Base-by-base conservation (phyloP, 2,329 filamentous ascomycete species). In the Cladophialophora carrionii region DNA sequence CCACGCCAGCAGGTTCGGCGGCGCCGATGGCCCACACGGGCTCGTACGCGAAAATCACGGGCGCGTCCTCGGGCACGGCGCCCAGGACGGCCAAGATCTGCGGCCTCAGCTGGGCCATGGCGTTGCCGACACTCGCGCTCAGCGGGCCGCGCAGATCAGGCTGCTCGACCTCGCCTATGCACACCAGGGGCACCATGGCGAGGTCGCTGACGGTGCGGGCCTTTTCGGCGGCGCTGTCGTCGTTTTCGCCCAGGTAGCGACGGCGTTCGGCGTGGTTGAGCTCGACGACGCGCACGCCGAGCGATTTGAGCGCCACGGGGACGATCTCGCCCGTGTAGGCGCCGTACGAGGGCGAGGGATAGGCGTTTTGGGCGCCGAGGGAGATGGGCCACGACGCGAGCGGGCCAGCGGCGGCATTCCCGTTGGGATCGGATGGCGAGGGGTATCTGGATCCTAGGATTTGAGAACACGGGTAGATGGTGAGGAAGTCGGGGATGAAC, bases 1-100 rank as follows among this genome's bases (percentile, higher is more conserved):
- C 87, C 20, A 88, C 84, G 7, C 83, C 83, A 0, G 91, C 91
- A 2, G 91, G 91, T 72, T 88, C 81, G 1, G 84, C 80, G 9
- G 90, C 88, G 0, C 91, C 91, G 76, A 95, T 96, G 0, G 91
- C 91, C 91, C 91, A 96, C 1, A 95, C 90, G 7, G 91, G 91
- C 79, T 96, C 91, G 74, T 96, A 96, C 0, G 91, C 91, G 63
- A 96, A 83, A 6, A 94, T 85, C 4, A 95, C 83, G 55, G 92
- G 88, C 0, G 87, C 85, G 17, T 86, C 81, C 10, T 80, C 80
- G 0, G 87, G 83, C 7, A 94, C 79, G 0, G 81, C 84, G 0
- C 79, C 78, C 58, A 95, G 74, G 2, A 91, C 86, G 1, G 85
- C 80, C 46, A 82, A 81, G 62, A 96, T 81, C 76, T 94, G 90